Conservation (phyloP, 768 basidiomycete genomes). For the Termitomyces heimii region DNA sequence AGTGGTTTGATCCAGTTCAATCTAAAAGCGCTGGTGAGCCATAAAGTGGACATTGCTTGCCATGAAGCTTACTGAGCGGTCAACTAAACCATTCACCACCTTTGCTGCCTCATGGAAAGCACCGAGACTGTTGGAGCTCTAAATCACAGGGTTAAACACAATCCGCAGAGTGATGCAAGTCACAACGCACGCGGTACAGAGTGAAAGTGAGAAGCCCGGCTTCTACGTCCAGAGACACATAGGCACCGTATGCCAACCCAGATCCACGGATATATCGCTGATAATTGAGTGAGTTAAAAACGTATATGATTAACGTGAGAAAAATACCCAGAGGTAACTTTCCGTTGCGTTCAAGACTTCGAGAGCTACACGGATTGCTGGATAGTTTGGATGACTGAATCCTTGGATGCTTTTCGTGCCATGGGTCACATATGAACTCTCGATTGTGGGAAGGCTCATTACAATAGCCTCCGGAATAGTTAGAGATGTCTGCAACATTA, state of each 20-base stretch:
- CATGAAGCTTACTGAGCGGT: conserved; percentile 57
- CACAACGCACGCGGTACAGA: conserved; percentile 62
- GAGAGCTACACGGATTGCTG: conserved; percentile 77
- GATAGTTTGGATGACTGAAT: conserved; percentile 76
- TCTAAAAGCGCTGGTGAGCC: conserved; percentile 34
- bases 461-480: conserved; percentile 60
- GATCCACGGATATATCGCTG: conserved; percentile 89
- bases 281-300: conserved; percentile 5
- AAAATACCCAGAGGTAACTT: conserved; percentile 83
- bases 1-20: conserved; percentile 71
- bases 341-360: conserved; percentile 92
- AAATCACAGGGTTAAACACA: conserved; percentile 5
- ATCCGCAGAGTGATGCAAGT: background rate
- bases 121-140: conserved; percentile 77
- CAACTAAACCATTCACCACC: conserved; percentile 72
- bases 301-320: background rate
- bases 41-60: conserved; percentile 15
- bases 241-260: conserved; percentile 92
- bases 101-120: conserved; percentile 79
- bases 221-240: conserved; percentile 68
- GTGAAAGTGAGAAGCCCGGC: conserved; percentile 71
- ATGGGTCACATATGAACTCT: conserved; percentile 83
- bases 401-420: conserved; percentile 75
- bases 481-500: background rate
- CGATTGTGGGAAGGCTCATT: conserved; percentile 88